Conservation (phyloP, 2,329 filamentous ascomycete genomes). For the Sporothrix pallida region DNA sequence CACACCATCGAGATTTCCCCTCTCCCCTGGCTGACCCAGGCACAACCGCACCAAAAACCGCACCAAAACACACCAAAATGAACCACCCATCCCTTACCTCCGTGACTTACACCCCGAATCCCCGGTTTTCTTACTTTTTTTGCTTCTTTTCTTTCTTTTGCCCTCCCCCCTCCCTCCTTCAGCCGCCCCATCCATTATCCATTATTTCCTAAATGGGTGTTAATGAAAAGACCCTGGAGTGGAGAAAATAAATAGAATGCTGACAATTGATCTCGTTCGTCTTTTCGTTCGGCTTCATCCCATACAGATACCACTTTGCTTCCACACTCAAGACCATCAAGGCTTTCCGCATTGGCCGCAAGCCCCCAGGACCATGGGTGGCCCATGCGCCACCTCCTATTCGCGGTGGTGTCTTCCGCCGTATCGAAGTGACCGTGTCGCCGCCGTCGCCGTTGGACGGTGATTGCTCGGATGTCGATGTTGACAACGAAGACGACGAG, state of each 20-base stretch:
- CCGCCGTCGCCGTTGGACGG: constrained; percentile 21
- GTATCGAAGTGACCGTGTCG: constrained; percentile 20
- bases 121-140: not conserved
- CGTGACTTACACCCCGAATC: not conserved
- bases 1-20: constrained; percentile 18
- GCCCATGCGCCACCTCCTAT: constrained; percentile 65
- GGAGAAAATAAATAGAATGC: constrained; percentile 34
- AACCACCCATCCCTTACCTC: constrained; percentile 21
- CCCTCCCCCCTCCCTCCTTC: not conserved
- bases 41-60: constrained; percentile 14
- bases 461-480: constrained; percentile 8
- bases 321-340: constrained; percentile 62
- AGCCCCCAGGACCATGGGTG: constrained; percentile 58
- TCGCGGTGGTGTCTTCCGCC: constrained; percentile 36
- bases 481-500: constrained; percentile 7
- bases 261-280: constrained; percentile 39
- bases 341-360: constrained; percentile 64
- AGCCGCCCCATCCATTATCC: constrained; percentile 1
- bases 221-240: not conserved
- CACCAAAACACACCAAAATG: constrained; percentile 5
- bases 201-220: not conserved
- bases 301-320: constrained; percentile 61
- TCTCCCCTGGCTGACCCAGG: not conserved
- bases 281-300: not conserved
- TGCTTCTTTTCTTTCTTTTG: not conserved